Percentiles rank a stretch among this genome's conserved stretches.
phyloP scores from a whole-genome alignment of 441 rosid species.

The Macaranga tanarius region DNA sequence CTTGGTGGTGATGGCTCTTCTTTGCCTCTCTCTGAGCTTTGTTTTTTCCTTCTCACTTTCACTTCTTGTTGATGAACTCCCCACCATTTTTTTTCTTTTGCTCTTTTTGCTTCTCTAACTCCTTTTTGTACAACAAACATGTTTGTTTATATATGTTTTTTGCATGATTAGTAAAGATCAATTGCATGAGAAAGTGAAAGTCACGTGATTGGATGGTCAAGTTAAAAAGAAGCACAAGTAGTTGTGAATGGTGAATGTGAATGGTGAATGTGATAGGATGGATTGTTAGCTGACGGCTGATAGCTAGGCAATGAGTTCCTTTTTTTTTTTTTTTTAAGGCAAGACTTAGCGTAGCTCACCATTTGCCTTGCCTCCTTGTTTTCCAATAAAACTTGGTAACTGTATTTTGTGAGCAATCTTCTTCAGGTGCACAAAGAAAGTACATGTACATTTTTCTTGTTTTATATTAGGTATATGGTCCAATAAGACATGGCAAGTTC shows the following conservation, averaged over 20 bases:
- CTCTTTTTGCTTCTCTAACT: neutral
- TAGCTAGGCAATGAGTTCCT: neutral
- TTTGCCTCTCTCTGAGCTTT: conserved; percentile 51
- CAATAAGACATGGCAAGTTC: too few species aligned
- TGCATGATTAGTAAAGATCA: conserved; percentile 22
- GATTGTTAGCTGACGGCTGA: neutral
- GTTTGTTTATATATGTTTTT: conserved; percentile 28
- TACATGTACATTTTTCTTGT: too few species aligned
- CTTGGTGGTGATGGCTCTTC: conserved; percentile 49
- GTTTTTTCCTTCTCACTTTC: conserved; percentile 55
- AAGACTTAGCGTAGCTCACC: neutral
- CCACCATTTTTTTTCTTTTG: conserved; percentile 8
- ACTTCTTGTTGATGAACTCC: conserved; percentile 31
- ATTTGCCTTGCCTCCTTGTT: too few species aligned
- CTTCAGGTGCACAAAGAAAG: too few species aligned
- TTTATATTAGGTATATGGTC: too few species aligned
- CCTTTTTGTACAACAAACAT: neutral
- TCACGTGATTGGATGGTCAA: neutral
- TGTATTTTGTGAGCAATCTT: too few species aligned
- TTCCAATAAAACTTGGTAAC: too few species aligned
- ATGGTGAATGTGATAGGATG: neutral
- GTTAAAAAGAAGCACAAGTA: neutral
- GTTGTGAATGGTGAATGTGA: too few species aligned
- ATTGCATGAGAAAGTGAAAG: conserved; percentile 16
- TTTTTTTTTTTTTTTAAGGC: neutral